Percentiles rank a stretch among this genome's conserved stretches.
phyloP scores from a whole-genome alignment of 495 filamentous ascomycete species.

The Pseudoneurospora amorphoporcata region DNA sequence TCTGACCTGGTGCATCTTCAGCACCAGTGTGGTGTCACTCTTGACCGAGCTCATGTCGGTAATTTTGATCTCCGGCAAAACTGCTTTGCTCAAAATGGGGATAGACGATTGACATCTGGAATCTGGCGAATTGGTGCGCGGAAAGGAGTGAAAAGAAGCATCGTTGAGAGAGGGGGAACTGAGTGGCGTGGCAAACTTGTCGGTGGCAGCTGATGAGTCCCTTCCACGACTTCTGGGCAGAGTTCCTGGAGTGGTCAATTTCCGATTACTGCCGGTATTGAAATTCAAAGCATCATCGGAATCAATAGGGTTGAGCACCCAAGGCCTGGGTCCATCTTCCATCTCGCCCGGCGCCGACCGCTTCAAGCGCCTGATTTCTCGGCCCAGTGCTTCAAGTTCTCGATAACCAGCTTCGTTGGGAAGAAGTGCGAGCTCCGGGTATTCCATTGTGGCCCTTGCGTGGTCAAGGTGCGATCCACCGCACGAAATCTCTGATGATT shows the following conservation, averaged over 20 bases:
- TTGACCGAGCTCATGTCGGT: not conserved
- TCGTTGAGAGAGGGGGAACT: constrained; percentile 10
- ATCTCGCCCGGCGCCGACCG: not conserved
- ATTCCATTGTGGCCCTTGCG: constrained; percentile 16
- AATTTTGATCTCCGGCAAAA: not conserved
- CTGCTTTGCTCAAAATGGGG: not conserved
- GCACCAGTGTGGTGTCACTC: not conserved
- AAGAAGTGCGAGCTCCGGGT: constrained; percentile 26
- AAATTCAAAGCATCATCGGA: not conserved
- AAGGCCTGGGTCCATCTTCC: not conserved
- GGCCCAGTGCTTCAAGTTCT: constrained; percentile 23
- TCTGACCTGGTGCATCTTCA: not conserved
- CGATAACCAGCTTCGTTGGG: constrained; percentile 19
- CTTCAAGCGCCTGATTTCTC: constrained; percentile 26
- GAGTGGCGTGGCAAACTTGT: constrained; percentile 13
- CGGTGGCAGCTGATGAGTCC: constrained; percentile 9
- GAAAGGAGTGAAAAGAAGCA: constrained; percentile 18
- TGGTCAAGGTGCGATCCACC: not conserved
- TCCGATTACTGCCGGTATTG: constrained; percentile 5
- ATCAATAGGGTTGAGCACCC: not conserved
- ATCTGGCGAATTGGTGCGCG: constrained; percentile 1
- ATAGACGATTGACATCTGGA: not conserved
- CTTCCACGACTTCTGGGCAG: not conserved
- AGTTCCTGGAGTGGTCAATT: not conserved
- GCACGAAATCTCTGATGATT: constrained; percentile 8